Evolutionary conservation across 768 basidiomycete species (phyloP).

Genomic region (Kondoa malvinella): DNA sequence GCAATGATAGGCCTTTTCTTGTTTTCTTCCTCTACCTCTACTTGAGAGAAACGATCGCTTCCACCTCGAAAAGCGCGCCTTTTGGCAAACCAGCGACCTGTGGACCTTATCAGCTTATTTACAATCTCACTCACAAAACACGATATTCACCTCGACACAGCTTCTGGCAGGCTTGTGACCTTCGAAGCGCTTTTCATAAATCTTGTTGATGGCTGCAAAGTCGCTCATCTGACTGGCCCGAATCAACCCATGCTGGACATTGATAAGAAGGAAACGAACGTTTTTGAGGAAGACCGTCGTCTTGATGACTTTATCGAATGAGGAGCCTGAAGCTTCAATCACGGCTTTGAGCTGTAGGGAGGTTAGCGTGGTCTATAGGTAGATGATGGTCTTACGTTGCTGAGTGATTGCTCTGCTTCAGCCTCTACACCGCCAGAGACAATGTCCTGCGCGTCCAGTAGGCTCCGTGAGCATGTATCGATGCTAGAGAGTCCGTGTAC

Average conservation of each 20-base stretch:
- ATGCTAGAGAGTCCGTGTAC: background rate
- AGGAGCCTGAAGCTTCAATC: slow-evolving; percentile 30
- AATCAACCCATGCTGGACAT: background rate
- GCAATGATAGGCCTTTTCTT: too few species aligned
- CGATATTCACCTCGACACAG: slow-evolving; percentile 28
- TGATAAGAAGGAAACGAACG: background rate
- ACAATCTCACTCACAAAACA: background rate
- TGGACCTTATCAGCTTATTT: background rate
- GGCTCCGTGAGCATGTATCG: background rate
- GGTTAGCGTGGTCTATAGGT: slow-evolving; percentile 24
- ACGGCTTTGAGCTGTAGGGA: slow-evolving; percentile 32
- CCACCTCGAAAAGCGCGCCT: slow-evolving; percentile 33
- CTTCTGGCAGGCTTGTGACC: slow-evolving; percentile 33
- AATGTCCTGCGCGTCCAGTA: background rate
- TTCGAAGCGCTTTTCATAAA: slow-evolving; percentile 32
- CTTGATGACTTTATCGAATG: background rate
- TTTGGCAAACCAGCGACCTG: slow-evolving; percentile 32
- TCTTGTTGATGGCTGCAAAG: slow-evolving; percentile 31
- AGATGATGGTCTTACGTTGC: background rate
- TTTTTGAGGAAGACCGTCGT: slow-evolving; percentile 30
- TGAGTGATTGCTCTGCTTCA: background rate
- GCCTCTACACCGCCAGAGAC: background rate
- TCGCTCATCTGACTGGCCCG: slow-evolving; percentile 28
- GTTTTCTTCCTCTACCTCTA: too few species aligned
- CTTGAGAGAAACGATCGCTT: slow-evolving; percentile 15